A percentile compares a stretch with the other conserved stretches of the same genome.
phyloP scores from a whole-genome alignment of 2,329 filamentous ascomycete genomes.

The Neopestalotiopsis rosae region DNA sequence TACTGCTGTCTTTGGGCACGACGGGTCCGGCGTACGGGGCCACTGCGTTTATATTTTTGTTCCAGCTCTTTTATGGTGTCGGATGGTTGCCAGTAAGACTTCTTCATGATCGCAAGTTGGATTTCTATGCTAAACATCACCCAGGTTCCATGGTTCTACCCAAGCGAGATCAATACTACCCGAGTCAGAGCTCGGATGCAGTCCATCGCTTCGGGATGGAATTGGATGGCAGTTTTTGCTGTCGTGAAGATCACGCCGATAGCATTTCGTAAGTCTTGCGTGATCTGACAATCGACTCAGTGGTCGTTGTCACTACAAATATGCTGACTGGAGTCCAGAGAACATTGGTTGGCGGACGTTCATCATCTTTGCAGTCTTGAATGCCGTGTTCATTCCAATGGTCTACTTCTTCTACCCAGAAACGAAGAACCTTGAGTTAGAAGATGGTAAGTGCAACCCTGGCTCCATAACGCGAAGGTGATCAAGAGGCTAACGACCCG shows the following conservation, averaged over 20 bases:
- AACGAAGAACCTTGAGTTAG: constrained; percentile 47
- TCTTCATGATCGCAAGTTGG: not conserved
- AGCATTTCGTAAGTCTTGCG: constrained; percentile 23
- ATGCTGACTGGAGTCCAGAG: constrained; percentile 18
- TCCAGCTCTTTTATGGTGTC: constrained; percentile 48
- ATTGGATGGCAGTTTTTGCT: constrained; percentile 30
- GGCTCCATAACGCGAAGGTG: too few species aligned
- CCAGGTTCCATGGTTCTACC: constrained; percentile 46
- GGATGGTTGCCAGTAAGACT: constrained; percentile 30
- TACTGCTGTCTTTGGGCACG: constrained; percentile 40
- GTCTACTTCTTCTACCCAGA: constrained; percentile 49
- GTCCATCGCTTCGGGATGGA: constrained; percentile 41
- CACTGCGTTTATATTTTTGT: constrained; percentile 49
- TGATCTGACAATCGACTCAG: not conserved
- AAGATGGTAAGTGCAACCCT: constrained; percentile 38
- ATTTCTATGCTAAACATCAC: not conserved
- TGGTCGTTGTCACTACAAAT: not conserved
- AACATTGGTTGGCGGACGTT: constrained; percentile 36
- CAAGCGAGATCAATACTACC: constrained; percentile 45
- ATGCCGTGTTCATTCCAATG: constrained; percentile 35
- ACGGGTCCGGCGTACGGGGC: constrained; percentile 43
- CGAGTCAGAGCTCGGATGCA: constrained; percentile 44
- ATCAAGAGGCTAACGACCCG: not conserved
- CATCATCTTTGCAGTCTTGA: constrained; percentile 34
- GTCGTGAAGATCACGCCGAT: constrained; percentile 29